These are phyloP conservation scores for Aureobasidium sp. DNA, from an alignment of 2,329 filamentous ascomycete genomes.

Conservation along the genomic window DNA sequence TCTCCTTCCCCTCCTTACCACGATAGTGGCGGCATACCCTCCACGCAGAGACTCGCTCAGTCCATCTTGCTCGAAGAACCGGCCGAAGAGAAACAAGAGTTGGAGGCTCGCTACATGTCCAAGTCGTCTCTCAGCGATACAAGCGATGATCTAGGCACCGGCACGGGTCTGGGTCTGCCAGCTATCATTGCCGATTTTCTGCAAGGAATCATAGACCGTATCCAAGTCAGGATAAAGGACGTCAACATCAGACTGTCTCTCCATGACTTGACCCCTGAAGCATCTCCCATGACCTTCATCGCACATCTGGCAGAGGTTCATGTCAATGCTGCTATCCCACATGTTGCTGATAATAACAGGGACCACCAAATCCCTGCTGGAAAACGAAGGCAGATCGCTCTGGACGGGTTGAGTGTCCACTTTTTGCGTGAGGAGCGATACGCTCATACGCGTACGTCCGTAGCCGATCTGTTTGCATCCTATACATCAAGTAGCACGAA, in stretches of 20 bases:
- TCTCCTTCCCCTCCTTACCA: slow-evolving; percentile 21
- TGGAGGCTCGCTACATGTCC: slow-evolving; percentile 62
- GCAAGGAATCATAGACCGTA: slow-evolving; percentile 65
- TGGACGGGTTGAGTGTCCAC: slow-evolving; percentile 1
- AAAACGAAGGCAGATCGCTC: not conserved
- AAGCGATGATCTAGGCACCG: slow-evolving; percentile 64
- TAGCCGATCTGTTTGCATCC: not conserved
- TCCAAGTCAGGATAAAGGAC: slow-evolving; percentile 58
- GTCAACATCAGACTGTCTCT: slow-evolving; percentile 50
- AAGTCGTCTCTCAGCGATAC: slow-evolving; percentile 49
- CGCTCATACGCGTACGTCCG: not conserved
- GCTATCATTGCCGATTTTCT: slow-evolving; percentile 64
- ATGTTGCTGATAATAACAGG: not conserved
- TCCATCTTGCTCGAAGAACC: slow-evolving; percentile 72
- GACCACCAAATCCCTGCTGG: not conserved
- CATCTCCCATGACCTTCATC: not conserved
- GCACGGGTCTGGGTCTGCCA: slow-evolving; percentile 62
- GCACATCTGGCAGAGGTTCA: not conserved
- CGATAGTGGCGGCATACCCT: slow-evolving; percentile 48
- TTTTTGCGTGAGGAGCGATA: not conserved
- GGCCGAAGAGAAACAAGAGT: slow-evolving; percentile 55
- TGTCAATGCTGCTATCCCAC: not conserved
- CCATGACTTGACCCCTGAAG: not conserved
- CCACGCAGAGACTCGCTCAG: slow-evolving; percentile 65
- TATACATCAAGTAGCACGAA: not conserved